These are phyloP conservation scores for Mimosa pudica DNA, from an alignment of 306 rosid species.

Conservation along the genomic window DNA sequence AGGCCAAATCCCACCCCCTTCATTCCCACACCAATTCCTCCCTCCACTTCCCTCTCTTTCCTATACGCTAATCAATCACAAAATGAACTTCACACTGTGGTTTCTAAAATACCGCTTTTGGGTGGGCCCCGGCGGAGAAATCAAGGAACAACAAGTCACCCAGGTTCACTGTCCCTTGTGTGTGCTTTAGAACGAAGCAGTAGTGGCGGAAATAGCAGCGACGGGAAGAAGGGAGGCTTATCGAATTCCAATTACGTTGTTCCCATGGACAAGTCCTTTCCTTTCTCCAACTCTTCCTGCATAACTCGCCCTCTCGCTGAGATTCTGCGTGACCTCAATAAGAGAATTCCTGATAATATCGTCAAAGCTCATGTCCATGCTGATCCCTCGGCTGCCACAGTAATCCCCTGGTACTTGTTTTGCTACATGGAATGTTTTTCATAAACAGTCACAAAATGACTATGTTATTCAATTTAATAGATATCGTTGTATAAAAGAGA, in stretches of 20 bases:
- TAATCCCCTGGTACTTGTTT: constrained; percentile 69
- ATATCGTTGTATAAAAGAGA: background rate
- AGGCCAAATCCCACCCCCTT: constrained; percentile 17
- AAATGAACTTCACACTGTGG: background rate
- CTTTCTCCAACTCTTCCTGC: constrained; percentile 66
- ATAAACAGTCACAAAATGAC: background rate
- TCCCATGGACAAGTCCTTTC: constrained; percentile 76
- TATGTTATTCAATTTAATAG: background rate
- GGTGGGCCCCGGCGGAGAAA: constrained; percentile 2
- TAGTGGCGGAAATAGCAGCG: constrained; percentile 35
- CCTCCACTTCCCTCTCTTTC: background rate
- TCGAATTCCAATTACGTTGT: constrained; percentile 88
- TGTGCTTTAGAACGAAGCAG: constrained; percentile 48
- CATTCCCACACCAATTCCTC: constrained; percentile 6
- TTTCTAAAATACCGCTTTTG: background rate
- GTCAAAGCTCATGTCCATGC: constrained; percentile 39
- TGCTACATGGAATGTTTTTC: background rate
- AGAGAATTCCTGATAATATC: constrained; percentile 85
- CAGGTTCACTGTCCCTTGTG: constrained; percentile 25
- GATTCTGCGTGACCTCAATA: constrained; percentile 87
- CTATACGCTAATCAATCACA: background rate
- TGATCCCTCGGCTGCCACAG: constrained; percentile 50
- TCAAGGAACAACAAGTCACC: constrained; percentile 17
- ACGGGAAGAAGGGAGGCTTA: constrained; percentile 50
- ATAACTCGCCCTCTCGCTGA: constrained; percentile 88